Percentiles rank a stretch among this genome's conserved stretches.
phyloP scores from a whole-genome alignment of 805 yeast genomes.

The Pichia occidentalis region DNA sequence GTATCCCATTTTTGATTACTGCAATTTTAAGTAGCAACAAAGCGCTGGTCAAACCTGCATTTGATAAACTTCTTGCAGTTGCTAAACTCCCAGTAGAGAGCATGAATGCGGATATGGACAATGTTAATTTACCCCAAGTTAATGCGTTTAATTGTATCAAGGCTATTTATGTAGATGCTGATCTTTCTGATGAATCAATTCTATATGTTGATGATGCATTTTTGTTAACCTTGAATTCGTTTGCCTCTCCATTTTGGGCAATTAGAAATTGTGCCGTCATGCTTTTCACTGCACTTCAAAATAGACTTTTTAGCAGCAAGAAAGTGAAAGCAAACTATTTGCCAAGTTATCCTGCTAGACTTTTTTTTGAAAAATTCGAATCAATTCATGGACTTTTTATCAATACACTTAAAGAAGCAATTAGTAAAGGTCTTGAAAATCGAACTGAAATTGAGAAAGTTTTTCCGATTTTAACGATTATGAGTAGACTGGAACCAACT shows the following conservation, averaged over 20 bases:
- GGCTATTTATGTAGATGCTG: conserved; percentile 65
- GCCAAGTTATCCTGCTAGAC: conserved; percentile 36
- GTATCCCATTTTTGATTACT: conserved; percentile 73
- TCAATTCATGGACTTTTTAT: conserved; percentile 46
- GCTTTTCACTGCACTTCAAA: conserved; percentile 82
- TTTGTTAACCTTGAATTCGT: conserved; percentile 52
- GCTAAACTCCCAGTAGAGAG: conserved; percentile 46
- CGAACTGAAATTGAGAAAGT: conserved; percentile 40
- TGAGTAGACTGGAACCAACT: conserved; percentile 61
- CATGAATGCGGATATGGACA: conserved; percentile 27
- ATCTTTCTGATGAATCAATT: conserved; percentile 47
- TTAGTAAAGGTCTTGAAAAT: conserved; percentile 28
- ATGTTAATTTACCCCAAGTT: conserved; percentile 80
- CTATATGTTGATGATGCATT: conserved; percentile 52
- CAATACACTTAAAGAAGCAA: conserved; percentile 32
- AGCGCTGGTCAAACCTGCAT: conserved; percentile 44
- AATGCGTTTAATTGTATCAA: conserved; percentile 86
- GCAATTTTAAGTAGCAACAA: conserved; percentile 55
- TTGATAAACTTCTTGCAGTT: conserved; percentile 45
- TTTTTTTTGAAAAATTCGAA: conserved; percentile 63
- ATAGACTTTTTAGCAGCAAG: conserved; percentile 66
- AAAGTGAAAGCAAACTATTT: conserved; percentile 28
- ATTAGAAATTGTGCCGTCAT: conserved; percentile 88
- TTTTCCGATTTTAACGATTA: conserved; percentile 68
- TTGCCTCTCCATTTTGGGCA: conserved; percentile 72